phyloP scores from a whole-genome alignment of 306 rosid genomes.

The Malus fusca region DNA sequence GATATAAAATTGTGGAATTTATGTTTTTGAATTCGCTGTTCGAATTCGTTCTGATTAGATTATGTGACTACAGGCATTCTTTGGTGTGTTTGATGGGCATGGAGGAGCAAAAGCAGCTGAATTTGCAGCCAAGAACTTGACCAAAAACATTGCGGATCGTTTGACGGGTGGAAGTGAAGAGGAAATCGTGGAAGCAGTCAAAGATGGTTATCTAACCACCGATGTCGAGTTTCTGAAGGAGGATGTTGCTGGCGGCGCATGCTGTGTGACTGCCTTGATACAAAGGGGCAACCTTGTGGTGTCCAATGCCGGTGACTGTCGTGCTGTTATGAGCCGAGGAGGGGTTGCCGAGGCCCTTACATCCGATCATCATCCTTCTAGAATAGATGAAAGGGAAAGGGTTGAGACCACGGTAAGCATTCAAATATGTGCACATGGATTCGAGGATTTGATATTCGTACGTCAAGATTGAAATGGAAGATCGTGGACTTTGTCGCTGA shows the following conservation, averaged over 20 bases:
- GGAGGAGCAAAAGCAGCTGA: conserved; percentile 47
- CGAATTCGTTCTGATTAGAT: conserved; percentile 10
- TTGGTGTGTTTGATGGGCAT: conserved; percentile 57
- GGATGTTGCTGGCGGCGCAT: conserved; percentile 31
- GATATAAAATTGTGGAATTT: neutral
- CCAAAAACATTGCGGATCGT: conserved; percentile 20
- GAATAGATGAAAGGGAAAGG: conserved; percentile 34
- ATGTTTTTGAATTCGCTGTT: neutral
- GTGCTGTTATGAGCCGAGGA: conserved; percentile 44
- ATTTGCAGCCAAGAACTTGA: conserved; percentile 38
- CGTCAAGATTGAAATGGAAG: neutral
- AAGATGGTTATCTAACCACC: conserved; percentile 28
- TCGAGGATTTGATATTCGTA: neutral
- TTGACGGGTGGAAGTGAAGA: conserved; percentile 13
- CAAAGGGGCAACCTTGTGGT: conserved; percentile 30
- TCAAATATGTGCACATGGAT: neutral
- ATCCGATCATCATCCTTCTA: conserved; percentile 33
- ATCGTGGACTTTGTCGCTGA: neutral
- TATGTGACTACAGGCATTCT: conserved; percentile 31
- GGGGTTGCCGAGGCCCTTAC: conserved; percentile 48
- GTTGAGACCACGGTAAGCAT: conserved; percentile 35
- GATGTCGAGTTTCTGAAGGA: conserved; percentile 30
- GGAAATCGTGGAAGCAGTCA: conserved; percentile 31
- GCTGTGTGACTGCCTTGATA: conserved; percentile 40
- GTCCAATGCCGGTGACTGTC: conserved; percentile 49